Evolutionary conservation across 495 filamentous ascomycete genomes (phyloP).

Genomic region (Neurospora sp.): DNA sequence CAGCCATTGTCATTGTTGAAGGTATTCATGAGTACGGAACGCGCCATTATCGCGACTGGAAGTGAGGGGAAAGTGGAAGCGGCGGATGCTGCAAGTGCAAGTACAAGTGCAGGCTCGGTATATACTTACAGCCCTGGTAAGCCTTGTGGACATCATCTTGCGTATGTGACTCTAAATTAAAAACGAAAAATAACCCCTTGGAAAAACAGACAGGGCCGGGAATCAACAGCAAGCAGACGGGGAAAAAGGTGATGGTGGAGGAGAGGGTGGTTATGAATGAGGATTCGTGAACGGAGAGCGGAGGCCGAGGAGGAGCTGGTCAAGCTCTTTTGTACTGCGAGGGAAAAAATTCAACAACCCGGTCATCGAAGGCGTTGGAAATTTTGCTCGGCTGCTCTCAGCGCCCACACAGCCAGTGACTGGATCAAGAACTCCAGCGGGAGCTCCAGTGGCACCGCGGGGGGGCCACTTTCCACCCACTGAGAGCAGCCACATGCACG

Average conservation of each 20-base stretch:
- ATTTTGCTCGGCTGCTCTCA: constrained; percentile 14
- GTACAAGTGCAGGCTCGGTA: constrained; percentile 5
- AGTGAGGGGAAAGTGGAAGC: constrained; percentile 8
- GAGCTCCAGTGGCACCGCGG: not conserved
- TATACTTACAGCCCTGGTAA: constrained; percentile 56
- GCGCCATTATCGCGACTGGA: not conserved
- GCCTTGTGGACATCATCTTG: constrained; percentile 55
- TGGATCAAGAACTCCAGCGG: not conserved
- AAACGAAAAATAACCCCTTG: constrained; percentile 13
- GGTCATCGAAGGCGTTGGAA: constrained; percentile 24
- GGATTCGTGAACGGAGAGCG: constrained; percentile 14
- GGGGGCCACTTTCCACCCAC: not conserved
- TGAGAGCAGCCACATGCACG: not conserved
- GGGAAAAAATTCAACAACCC: constrained; percentile 32
- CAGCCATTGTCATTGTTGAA: constrained; percentile 1
- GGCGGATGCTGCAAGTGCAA: not conserved
- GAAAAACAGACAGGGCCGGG: constrained; percentile 14
- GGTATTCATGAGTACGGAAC: constrained; percentile 2
- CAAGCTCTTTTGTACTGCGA: constrained; percentile 12
- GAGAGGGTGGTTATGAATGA: constrained; percentile 12
- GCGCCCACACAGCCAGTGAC: not conserved
- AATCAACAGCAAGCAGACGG: constrained; percentile 23
- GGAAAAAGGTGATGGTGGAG: constrained; percentile 19
- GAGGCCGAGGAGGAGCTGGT: constrained; percentile 8
- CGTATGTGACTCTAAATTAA: constrained; percentile 33